Evolutionary conservation across 768 basidiomycete species (phyloP), one percentile per base, ranked within the genome.

Genomic region (Collybia nuda): DNA sequence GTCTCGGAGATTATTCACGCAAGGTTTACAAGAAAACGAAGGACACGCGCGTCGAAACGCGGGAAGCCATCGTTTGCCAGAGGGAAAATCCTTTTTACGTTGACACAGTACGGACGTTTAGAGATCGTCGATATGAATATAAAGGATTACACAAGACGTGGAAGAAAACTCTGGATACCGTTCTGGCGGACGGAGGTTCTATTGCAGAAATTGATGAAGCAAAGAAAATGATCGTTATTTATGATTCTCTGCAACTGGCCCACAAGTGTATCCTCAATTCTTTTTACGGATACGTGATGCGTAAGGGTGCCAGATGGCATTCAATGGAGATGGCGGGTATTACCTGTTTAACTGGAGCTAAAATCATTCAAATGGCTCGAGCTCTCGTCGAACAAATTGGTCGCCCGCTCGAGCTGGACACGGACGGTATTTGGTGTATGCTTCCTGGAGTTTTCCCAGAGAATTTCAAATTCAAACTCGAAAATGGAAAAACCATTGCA

Each of bases 241-340:
- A 98, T 71, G 97, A 98, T 67, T 98, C 97, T 3, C 80, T 99
- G 28, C 97, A 99, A 67, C 86, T 99, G 22, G 97, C 97, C 3
- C 97, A 99, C 80, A 99, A 99, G 74, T 98, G 95, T 64, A 99
- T 99, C 64, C 82, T 99, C 57, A 99, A 99, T 75, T 98, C 97
- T 2, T 99, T 99, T 78, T 99, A 99, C 64, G 97, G 97, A 29
- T 99, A 99, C 60, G 96, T 99, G 65, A 98, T 98, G 97, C 85
- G 97, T 36, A 98, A 99, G 66, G 97, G 97, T 46, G 97, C 97
- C 15, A 78, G 97, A 24, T 99, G 97, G 97, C 95, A 98, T 67
- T 98, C 96, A 23, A 98, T 99, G 97, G 97, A 99, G 74, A 99
- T 99, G 97, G 97, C 97, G 1, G 97, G 97, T 6, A 98, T 99